Conservation (phyloP, 768 basidiomycete genomes). For the Terana coerulea region DNA sequence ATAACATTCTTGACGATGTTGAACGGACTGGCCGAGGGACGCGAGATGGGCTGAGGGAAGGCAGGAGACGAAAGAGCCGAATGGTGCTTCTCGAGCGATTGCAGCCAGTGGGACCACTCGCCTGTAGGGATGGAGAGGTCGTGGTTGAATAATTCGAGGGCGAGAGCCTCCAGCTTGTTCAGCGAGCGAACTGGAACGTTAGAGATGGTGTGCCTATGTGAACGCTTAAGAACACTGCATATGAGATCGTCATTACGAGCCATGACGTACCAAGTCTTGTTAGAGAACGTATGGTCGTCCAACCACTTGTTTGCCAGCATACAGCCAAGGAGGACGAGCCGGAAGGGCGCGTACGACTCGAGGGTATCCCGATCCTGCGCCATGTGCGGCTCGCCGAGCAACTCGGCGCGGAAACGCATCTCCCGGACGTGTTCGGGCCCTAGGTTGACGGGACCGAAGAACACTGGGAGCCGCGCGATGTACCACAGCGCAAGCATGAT, state of each 20-base stretch:
- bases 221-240: neutral
- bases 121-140: slow-evolving; percentile 62
- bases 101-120: slow-evolving; percentile 72
- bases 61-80: slow-evolving; percentile 53
- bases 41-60: slow-evolving; percentile 72
- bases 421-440: slow-evolving; percentile 55
- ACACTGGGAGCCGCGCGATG: slow-evolving; percentile 71
- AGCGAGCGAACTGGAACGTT: slow-evolving; percentile 66
- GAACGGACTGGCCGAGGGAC: slow-evolving; percentile 70
- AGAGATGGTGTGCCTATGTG: slow-evolving; percentile 71
- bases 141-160: slow-evolving; percentile 66
- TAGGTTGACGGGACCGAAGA: slow-evolving; percentile 50
- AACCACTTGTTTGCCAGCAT: slow-evolving; percentile 90
- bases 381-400: slow-evolving; percentile 49
- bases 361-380: slow-evolving; percentile 43
- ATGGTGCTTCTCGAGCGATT: slow-evolving; percentile 63
- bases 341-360: slow-evolving; percentile 65
- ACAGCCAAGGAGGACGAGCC: slow-evolving; percentile 72
- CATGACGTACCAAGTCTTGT: slow-evolving; percentile 74
- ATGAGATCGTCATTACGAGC: neutral
- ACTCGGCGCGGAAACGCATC: slow-evolving; percentile 56
- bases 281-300: slow-evolving; percentile 85
- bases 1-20: slow-evolving; percentile 64
- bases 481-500: slow-evolving; percentile 80
- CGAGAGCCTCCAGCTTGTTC: slow-evolving; percentile 68